Conservation (phyloP, 306 rosid species). For the apple (Malus domestica) region DNA sequence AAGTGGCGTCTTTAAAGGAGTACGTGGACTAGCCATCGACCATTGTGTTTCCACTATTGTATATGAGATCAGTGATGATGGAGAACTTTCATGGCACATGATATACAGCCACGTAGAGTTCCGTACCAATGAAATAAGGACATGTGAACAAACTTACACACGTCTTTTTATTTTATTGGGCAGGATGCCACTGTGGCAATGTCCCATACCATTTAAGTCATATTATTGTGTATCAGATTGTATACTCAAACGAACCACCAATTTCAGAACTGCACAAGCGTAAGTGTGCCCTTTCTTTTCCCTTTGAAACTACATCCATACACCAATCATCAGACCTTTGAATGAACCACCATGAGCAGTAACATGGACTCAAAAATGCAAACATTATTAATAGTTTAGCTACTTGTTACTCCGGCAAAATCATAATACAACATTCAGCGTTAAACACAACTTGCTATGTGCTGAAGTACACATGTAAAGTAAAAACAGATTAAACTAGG, state of each 20-base stretch:
- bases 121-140: too few species aligned
- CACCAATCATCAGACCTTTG: background rate
- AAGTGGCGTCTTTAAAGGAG: constrained; percentile 24
- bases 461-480: background rate
- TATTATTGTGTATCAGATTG: too few species aligned
- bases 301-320: background rate
- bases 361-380: background rate
- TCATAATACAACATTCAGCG: background rate
- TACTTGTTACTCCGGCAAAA: background rate
- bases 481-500: background rate
- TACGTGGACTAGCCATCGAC: constrained; percentile 23
- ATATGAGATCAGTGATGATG: constrained; percentile 18
- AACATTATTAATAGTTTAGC: background rate
- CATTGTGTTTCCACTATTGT: constrained; percentile 27
- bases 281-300: too few species aligned
- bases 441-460: background rate
- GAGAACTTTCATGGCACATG: background rate
- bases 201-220: too few species aligned
- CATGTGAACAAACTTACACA: too few species aligned
- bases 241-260: too few species aligned
- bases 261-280: too few species aligned
- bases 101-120: too few species aligned
- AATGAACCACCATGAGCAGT: background rate
- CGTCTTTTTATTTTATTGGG: too few species aligned
- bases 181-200: too few species aligned